Base-by-base conservation (phyloP, 2,329 filamentous ascomycete genomes). In the Ilyonectria mors-panacis region DNA sequence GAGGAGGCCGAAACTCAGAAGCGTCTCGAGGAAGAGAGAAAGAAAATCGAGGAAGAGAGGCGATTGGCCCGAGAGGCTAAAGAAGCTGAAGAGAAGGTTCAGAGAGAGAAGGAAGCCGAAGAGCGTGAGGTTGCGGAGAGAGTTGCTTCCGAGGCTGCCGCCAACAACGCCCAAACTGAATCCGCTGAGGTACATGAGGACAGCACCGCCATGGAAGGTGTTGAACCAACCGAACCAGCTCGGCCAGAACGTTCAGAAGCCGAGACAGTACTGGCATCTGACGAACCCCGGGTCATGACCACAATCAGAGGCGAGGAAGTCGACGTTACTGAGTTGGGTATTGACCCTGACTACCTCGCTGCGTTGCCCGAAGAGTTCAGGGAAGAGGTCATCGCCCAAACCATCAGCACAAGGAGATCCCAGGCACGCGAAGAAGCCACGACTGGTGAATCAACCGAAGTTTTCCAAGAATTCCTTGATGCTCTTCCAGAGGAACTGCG, bases 361-460 rank as follows among this genome's bases (percentile, higher is more conserved):
- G 97, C 95, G n/a, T 84, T 99, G n/a, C 96, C 96, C 0, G 96
- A 99, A 74, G 97, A 99, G 68, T 91, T 98, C 77, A 89, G 96
- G 51, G 95, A 98, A 80, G 96, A 99, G 78, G 96, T 99, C 55
- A 93, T 99, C 71, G 94, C 97, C 79, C 91, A 95, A 69, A 94
- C 97, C 66, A 89, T 97, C 70, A 94, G 93, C 59, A 91, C 94
- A 71, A 89, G 95, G 72, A 91, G 95, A 69, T 92, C 92, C 8
- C 90, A 96, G 79, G 93, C 94, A 47, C 81, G 92, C 78, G 79
- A 92, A 84, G 82, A 90, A 79, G 89, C 89, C 23, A 88, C 87
- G 62, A 87, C 88, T 19, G 93, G 95, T 66, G 91, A 94, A 75
- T 90, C 93, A 37, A 92, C 90, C 4, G 94, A 95, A 74, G 95